Evolutionary conservation across 2,329 filamentous ascomycete genomes (phyloP), one percentile per base, ranked within the genome.

Genomic region (Xylaria sp.): DNA sequence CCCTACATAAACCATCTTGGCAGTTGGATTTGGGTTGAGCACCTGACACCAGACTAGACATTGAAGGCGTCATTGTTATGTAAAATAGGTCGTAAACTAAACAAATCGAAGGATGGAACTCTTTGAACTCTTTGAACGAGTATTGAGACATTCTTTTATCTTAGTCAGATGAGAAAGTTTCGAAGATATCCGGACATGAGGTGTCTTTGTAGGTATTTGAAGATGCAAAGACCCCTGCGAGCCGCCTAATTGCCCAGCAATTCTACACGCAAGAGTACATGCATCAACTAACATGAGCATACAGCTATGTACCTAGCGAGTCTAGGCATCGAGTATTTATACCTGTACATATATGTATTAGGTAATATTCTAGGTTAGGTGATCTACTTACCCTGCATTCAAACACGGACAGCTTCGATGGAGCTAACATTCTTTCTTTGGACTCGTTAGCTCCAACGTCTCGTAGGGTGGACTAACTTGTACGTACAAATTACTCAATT

Each of bases 401-500:
- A 18, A 41, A 36, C 15, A 20, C 36, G 23, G 52, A 20, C n/a
- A 55, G 18, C 32, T 55, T 55, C n/a, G 10, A 39, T 36, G n/a
- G 30, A 39, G 20, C 34, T 41, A 6, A 57, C 8, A 28, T 57
- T 18, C 39, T 23, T 25, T 41, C 53, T 57, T 41, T 28, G 13
- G 20, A 39, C 9, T 41, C 13, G 36, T 4, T 28, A n/a, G 30
- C 28, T 20, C 18, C 5, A 13, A 25, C 4, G 25, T 9, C n/a
- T 20, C 23, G 39, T 23, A 41, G 25, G 23, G 39, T 20, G 18
- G 32, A 57, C 43, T 6, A 30, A 25, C 30, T 62, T n/a, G 50
- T 57, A 66, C 58, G 63, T 66, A 66, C 53, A 50, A 57, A 48
- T 39, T 57, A 50, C 41, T 34, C 28, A 28, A 55, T 20, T 39